A percentile compares a stretch with the other conserved stretches of the same genome.
These are phyloP conservation scores for Lumnitzera racemosa DNA, from an alignment of 345 rosid genomes.

Conservation along the genomic window DNA sequence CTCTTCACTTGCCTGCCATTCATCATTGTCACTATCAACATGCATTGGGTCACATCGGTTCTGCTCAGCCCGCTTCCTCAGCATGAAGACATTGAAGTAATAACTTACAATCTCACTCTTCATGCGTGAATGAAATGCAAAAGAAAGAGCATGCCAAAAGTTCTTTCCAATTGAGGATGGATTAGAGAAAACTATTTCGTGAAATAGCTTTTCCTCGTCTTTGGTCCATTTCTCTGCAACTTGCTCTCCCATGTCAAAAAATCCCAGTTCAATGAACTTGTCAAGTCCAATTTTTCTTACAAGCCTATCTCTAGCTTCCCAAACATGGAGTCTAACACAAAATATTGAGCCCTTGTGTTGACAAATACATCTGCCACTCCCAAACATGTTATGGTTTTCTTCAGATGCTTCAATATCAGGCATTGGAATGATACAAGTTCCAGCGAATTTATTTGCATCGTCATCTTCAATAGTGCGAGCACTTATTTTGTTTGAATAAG, in stretches of 20 bases:
- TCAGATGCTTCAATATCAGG: constrained; percentile 18
- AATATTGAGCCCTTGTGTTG: constrained; percentile 42
- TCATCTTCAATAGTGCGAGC: constrained; percentile 1
- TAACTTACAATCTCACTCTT: constrained; percentile 61
- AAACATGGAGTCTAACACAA: constrained; percentile 59
- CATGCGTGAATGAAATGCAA: constrained; percentile 44
- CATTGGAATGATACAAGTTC: constrained; percentile 64
- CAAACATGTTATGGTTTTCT: constrained; percentile 13
- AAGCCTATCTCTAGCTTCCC: constrained; percentile 48
- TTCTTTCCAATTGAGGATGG: constrained; percentile 42
- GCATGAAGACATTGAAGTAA: constrained; percentile 77
- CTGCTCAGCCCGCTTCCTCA: constrained; percentile 59
- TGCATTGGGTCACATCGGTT: constrained; percentile 51
- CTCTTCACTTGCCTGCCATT: constrained; percentile 41
- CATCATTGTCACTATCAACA: constrained; percentile 69
- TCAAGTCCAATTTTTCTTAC: constrained; percentile 36
- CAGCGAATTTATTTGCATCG: constrained; percentile 36
- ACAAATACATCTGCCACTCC: constrained; percentile 55
- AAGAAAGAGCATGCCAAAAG: constrained; percentile 55
- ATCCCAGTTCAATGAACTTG: constrained; percentile 45
- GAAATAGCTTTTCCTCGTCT: constrained; percentile 57
- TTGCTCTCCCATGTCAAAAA: constrained; percentile 66
- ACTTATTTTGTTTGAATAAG: constrained; percentile 5
- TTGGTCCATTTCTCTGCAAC: constrained; percentile 58
- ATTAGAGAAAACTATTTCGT: constrained; percentile 43